Base-by-base conservation (phyloP, 169 alveolate species). In the Cryptosporidium sp. region DNA sequence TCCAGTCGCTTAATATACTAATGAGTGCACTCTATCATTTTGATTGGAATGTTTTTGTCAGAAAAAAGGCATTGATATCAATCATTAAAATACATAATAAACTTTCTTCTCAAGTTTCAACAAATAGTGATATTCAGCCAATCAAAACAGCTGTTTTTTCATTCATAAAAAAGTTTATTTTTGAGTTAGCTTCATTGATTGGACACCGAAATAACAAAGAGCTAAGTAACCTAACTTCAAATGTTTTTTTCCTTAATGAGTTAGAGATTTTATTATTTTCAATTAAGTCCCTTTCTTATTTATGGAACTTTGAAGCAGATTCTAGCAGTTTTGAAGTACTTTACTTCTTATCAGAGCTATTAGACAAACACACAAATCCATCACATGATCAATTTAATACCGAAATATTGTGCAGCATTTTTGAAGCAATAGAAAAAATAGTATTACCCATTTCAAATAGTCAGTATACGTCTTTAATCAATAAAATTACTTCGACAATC, bases 21-120 rank as follows among this genome's bases (percentile, higher is more conserved):
- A 61, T 80, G 65, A 80, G 52, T 23, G 61, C 80, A 7, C 43
- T 80, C n/a, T 80, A 80, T 80, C 73, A 65, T 26, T 80, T 80
- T 67, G 89, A 80, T 23, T 80, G 89, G 89, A 80, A 80, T 62
- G 39, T 80, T 26, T 59, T 39, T 23, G 69, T 80, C 18, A 37
- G 89, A 65, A 59, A 80, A 65, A 80, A 37, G 37, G 59, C 75
- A 12, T 12, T 80, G 26, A 43, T 80, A 33, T 80, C 89, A 21
- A 59, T 80, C 0, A 59, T 80, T 26, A 59, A 62, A 65, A 37
- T 80, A 8, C 50, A 61, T 33, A 80, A 80, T 43, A 80, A 80
- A 80, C 59, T 80, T 29, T 41, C 69, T 9, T 50, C 45, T 62
- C 73, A 80, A 29, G 41, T 12, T 8, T 59, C 23, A 26, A 62